Conservation (phyloP, 164 flowering plant genomes). For the Houttuynia cordata region DNA sequence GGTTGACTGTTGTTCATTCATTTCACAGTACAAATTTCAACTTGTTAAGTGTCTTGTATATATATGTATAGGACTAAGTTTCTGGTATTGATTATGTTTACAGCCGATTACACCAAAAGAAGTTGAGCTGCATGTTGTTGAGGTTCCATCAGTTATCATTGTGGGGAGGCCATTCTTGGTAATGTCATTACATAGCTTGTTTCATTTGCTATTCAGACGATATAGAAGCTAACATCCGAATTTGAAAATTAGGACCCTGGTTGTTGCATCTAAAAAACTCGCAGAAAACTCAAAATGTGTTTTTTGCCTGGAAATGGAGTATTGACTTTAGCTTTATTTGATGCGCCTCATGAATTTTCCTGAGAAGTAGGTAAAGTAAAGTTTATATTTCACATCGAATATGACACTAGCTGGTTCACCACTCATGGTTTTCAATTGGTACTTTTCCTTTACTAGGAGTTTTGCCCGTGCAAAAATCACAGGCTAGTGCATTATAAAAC, state of each 20-base stretch:
- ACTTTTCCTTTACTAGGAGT: too few relatives aligned
- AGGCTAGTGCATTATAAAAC: too few relatives aligned
- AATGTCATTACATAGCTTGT: slow-evolving; percentile 9
- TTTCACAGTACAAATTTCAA: neutral
- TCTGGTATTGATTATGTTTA: slow-evolving; percentile 6
- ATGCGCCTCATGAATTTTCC: neutral
- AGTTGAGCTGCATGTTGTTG: slow-evolving; percentile 57
- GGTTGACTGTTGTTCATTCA: too few relatives aligned
- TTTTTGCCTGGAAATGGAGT: neutral
- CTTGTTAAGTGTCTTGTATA: neutral
- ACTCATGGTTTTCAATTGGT: neutral
- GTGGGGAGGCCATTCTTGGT: slow-evolving; percentile 71
- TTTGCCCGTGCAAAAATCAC: too few relatives aligned
- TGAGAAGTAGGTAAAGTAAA: neutral
- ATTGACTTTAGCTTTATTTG: neutral
- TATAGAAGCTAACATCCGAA: neutral
- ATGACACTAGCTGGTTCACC: neutral
- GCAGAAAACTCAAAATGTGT: too few relatives aligned
- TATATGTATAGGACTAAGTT: neutral
- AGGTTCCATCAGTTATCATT: slow-evolving; percentile 52
- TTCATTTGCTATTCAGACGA: neutral
- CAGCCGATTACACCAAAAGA: slow-evolving; percentile 76
- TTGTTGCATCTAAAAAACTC: neutral
- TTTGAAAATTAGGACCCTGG: neutral
- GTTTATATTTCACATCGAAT: neutral